Evolutionary conservation across 2,329 filamentous ascomycete species (phyloP).

Genomic region (Ophiocordyceps unilateralis): DNA sequence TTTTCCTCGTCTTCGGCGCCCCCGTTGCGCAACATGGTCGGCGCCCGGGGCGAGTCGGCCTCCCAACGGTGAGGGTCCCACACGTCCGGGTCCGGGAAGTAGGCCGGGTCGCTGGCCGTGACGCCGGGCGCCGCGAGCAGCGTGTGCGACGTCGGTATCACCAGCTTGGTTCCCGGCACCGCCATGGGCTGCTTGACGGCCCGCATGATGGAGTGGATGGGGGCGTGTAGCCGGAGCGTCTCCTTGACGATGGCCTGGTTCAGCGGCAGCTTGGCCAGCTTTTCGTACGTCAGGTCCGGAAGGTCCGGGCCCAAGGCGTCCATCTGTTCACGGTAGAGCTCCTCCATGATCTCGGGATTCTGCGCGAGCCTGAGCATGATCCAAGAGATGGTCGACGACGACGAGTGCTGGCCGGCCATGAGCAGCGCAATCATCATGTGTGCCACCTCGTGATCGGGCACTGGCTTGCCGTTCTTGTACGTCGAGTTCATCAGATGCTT

Average conservation of each 20-base stretch:
- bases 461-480: constrained; percentile 65
- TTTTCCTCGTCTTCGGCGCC: constrained; percentile 50
- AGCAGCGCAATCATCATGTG: constrained; percentile 90
- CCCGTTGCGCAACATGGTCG: constrained; percentile 25
- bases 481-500: constrained; percentile 73
- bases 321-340: constrained; percentile 71
- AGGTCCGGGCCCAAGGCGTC: constrained; percentile 55
- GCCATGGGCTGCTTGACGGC: constrained; percentile 79
- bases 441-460: constrained; percentile 74
- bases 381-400: constrained; percentile 70
- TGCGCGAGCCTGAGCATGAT: constrained; percentile 68
- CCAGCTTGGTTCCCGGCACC: constrained; percentile 65
- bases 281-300: constrained; percentile 59
- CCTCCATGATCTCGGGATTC: constrained; percentile 60
- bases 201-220: constrained; percentile 90
- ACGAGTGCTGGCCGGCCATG: constrained; percentile 85
- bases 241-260: constrained; percentile 80
- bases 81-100: constrained; percentile 64
- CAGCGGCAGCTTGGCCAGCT: constrained; percentile 61
- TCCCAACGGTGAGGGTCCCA: constrained; percentile 95
- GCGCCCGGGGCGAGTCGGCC: constrained; percentile 38
- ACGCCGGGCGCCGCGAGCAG: constrained; percentile 78
- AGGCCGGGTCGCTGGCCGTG: constrained; percentile 50
- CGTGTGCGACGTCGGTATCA: constrained; percentile 63
- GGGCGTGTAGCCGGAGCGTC: constrained; percentile 76